These are phyloP conservation scores for Yueomyces sinensis DNA, from an alignment of 805 yeast genomes.

Conservation along the genomic window DNA sequence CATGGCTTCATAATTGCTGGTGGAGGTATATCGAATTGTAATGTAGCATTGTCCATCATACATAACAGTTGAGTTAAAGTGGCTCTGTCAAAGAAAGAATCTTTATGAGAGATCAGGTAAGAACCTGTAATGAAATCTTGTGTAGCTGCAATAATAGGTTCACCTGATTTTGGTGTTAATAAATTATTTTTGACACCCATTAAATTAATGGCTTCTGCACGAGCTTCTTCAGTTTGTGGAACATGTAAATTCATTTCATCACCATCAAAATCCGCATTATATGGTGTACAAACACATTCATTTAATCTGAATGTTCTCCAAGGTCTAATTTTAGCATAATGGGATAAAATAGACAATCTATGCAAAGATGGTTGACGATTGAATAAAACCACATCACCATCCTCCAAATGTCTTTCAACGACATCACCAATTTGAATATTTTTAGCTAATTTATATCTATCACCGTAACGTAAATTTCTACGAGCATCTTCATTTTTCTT, in stretches of 20 bases:
- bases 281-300: constrained; percentile 98
- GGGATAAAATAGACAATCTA: constrained; percentile 84
- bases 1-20: constrained; percentile 88
- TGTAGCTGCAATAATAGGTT: constrained; percentile 98
- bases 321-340: constrained; percentile 90
- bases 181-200: constrained; percentile 97
- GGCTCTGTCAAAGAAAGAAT: constrained; percentile 83
- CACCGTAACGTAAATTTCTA: constrained; percentile 82
- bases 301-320: constrained; percentile 96
- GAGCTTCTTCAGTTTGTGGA: constrained; percentile 97
- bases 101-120: constrained; percentile 82
- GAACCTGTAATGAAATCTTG: constrained; percentile 99
- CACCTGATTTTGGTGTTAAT: constrained; percentile 94
- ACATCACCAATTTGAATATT: constrained; percentile 76
- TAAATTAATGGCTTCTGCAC: constrained; percentile 95
- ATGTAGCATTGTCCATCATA: constrained; percentile 90
- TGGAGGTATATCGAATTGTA: constrained; percentile 87
- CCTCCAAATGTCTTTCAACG: constrained; percentile 94
- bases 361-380: constrained; percentile 98
- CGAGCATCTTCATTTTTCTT: constrained; percentile 77
- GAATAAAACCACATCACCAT: constrained; percentile 90
- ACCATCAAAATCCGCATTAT: constrained; percentile 98
- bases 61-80: constrained; percentile 68
- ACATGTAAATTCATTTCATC: constrained; percentile 99
- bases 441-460: constrained; percentile 62